Conservation (phyloP, 768 basidiomycete species). For the Termitomyces sp. region DNA sequence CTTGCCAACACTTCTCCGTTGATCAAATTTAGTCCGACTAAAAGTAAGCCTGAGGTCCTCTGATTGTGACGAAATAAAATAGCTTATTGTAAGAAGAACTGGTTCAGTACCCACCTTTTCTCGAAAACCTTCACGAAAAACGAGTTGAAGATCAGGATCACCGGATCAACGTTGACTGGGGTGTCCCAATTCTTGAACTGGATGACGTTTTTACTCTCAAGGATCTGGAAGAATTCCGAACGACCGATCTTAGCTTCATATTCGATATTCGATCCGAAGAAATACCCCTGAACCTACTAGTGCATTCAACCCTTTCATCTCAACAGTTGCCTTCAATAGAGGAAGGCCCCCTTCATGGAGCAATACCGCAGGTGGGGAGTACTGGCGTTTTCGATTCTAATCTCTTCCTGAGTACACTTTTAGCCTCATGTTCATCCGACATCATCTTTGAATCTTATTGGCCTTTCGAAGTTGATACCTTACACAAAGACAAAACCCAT, state of each 20-base stretch:
- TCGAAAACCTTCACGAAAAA: background rate
- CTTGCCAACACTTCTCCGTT: background rate
- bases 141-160: background rate
- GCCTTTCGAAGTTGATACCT: constrained; percentile 20
- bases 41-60: background rate
- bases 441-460: constrained; percentile 15
- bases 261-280: background rate
- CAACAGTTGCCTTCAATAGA: constrained; percentile 19
- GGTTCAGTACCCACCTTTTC: constrained; percentile 8
- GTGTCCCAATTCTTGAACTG: constrained; percentile 22
- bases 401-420: constrained; percentile 4
- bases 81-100: background rate
- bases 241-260: constrained; percentile 25
- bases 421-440: constrained; percentile 37
- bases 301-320: background rate
- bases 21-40: background rate
- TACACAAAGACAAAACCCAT: constrained; percentile 33
- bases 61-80: too few species aligned
- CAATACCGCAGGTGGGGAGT: constrained; percentile 43
- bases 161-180: constrained; percentile 34
- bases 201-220: constrained; percentile 33
- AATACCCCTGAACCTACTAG: background rate
- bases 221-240: constrained; percentile 42
- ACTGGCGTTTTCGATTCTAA: constrained; percentile 15
- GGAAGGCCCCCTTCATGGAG: constrained; percentile 26